Conservation (phyloP, 1,284 basidiomycete genomes). For the Termitomyces sp. region DNA sequence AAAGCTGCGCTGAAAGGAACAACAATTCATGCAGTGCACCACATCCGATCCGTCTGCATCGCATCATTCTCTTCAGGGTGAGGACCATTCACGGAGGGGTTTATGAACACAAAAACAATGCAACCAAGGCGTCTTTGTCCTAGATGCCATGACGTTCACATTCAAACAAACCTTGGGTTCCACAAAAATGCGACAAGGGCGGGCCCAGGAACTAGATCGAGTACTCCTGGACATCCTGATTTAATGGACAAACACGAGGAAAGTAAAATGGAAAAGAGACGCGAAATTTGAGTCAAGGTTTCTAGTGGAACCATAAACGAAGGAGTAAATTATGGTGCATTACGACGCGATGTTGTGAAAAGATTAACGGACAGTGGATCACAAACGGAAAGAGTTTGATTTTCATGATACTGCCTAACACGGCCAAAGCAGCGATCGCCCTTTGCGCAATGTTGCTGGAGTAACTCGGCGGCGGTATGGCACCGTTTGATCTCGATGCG, state of each 20-base stretch:
- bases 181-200: slow-evolving; percentile 27
- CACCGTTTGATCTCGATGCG: slow-evolving; percentile 92
- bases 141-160: not conserved
- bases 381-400: slow-evolving; percentile 10
- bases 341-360: slow-evolving; percentile 12
- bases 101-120: not conserved
- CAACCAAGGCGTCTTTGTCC: slow-evolving; percentile 1
- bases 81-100: slow-evolving; percentile 5
- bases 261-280: slow-evolving; percentile 15
- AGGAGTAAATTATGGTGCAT: slow-evolving; percentile 13
- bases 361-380: slow-evolving; percentile 18
- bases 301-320: slow-evolving; percentile 11
- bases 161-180: slow-evolving; percentile 7
- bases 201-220: slow-evolving; percentile 17
- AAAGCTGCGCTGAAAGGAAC: slow-evolving; percentile 7
- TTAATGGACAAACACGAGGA: slow-evolving; percentile 9
- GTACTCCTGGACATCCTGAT: slow-evolving; percentile 6
- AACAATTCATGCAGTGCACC: slow-evolving; percentile 6
- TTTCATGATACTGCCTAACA: slow-evolving; percentile 28
- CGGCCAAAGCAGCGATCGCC: slow-evolving; percentile 28
- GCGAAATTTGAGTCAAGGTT: slow-evolving; percentile 10
- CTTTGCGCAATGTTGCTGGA: slow-evolving; percentile 11
- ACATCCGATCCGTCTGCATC: slow-evolving; percentile 15
- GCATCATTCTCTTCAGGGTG: slow-evolving; percentile 14
- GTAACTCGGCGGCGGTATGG: slow-evolving; percentile 45